phyloP scores from a whole-genome alignment of 176 grass and related monocot genomes.

The Luzula sylvatica region DNA sequence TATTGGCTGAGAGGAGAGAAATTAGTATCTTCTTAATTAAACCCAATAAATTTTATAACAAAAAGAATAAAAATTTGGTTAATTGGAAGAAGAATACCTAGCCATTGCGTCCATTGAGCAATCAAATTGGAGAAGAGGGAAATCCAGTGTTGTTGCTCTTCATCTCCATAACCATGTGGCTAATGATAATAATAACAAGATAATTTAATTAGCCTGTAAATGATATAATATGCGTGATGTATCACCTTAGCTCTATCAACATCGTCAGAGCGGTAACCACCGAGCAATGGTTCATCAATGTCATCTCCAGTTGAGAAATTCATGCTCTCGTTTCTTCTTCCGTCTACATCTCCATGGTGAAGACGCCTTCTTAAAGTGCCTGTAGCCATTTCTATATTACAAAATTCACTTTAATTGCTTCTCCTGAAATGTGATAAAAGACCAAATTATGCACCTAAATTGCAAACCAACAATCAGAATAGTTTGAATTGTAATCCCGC shows the following conservation, averaged over 20 bases:
- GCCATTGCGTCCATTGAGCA: constrained; percentile 83
- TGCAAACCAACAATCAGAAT: not conserved
- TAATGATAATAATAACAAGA: constrained; percentile 12
- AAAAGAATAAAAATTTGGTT: not conserved
- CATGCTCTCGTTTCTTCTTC: constrained; percentile 51
- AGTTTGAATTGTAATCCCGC: no score
- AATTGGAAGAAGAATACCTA: constrained; percentile 43
- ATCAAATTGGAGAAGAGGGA: constrained; percentile 80
- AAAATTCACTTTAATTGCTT: not conserved
- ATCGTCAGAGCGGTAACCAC: constrained; percentile 16
- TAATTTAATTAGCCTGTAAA: not conserved
- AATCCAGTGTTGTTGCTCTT: constrained; percentile 75
- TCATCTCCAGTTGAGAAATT: constrained; percentile 35
- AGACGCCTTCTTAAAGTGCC: constrained; percentile 61
- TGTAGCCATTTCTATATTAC: constrained; percentile 33
- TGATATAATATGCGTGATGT: not conserved
- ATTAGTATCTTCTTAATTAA: not conserved
- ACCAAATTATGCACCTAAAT: not conserved
- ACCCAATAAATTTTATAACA: not conserved
- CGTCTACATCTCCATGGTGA: constrained; percentile 63
- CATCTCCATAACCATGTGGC: constrained; percentile 41
- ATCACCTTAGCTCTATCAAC: constrained; percentile 8
- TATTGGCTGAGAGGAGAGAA: constrained; percentile 38
- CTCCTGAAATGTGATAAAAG: not conserved
- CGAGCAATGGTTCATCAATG: constrained; percentile 59